These are phyloP conservation scores for Globisporangium nunn DNA, from an alignment of 352 stramenopile species.

Conservation along the genomic window DNA sequence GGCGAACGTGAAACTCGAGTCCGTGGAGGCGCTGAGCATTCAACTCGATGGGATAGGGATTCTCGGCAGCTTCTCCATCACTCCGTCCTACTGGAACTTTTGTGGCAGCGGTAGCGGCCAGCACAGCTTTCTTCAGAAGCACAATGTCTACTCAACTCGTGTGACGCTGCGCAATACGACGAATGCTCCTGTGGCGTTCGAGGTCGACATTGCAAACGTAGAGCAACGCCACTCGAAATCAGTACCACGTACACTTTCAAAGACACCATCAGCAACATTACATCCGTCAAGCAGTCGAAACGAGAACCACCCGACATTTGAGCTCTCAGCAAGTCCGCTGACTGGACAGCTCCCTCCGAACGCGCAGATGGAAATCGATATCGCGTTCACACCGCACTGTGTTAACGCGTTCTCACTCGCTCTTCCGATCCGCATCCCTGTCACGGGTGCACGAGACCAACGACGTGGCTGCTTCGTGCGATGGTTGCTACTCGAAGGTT, in stretches of 20 bases:
- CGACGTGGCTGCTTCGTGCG: conserved; percentile 20
- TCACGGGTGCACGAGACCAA: not conserved
- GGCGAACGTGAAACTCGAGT: conserved; percentile 4
- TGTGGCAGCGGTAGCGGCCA: not conserved
- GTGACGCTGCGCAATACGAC: conserved; percentile 25
- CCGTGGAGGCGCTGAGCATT: conserved; percentile 5
- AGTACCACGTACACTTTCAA: not conserved
- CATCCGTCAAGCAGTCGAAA: not conserved
- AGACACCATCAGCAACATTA: not conserved
- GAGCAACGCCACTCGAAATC: conserved; percentile 4
- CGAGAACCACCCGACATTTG: conserved; percentile 16
- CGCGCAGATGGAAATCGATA: conserved; percentile 7
- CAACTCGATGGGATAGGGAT: conserved; percentile 6
- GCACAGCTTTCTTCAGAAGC: conserved; percentile 2
- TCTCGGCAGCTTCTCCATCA: conserved; percentile 11
- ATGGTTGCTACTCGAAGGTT: conserved; percentile 48
- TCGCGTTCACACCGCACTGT: conserved; percentile 39
- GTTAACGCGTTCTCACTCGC: conserved; percentile 36
- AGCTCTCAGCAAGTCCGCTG: conserved; percentile 16
- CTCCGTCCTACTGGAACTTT: conserved; percentile 10
- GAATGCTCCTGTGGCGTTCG: conserved; percentile 21
- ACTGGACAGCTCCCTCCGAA: conserved; percentile 18
- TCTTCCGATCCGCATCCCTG: conserved; percentile 31
- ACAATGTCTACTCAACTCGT: conserved; percentile 6
- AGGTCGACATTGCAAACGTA: conserved; percentile 4